These are phyloP conservation scores for Nakaseomyces uthaithaninus DNA, from an alignment of 1,139 yeast genomes.

Conservation along the genomic window DNA sequence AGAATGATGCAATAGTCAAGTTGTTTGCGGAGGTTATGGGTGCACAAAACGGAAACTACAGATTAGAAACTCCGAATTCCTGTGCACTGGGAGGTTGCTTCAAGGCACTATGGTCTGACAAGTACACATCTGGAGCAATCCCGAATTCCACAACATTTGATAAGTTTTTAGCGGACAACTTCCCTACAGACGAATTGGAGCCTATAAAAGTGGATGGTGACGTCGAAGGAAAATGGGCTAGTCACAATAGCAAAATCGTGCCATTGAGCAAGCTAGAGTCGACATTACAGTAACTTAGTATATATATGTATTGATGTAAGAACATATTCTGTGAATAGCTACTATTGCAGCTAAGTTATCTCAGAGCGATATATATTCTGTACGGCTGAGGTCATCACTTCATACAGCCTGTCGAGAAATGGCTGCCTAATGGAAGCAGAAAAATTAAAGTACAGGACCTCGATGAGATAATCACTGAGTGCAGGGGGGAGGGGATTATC, in stretches of 20 bases:
- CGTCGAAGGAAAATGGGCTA: conserved; percentile 29
- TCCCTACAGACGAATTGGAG: conserved; percentile 43
- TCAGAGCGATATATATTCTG: too few species aligned
- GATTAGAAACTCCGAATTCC: conserved; percentile 76
- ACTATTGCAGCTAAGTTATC: too few species aligned
- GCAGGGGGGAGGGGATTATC: too few species aligned
- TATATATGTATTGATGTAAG: too few species aligned
- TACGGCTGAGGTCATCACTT: too few species aligned
- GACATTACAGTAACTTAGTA: conserved; percentile 9
- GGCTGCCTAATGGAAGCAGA: too few species aligned
- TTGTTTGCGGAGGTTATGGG: conserved; percentile 69
- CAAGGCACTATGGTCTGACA: conserved; percentile 67
- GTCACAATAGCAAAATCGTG: conserved; percentile 29
- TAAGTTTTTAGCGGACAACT: conserved; percentile 38
- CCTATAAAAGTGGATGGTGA: conserved; percentile 29
- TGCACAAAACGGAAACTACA: conserved; percentile 51
- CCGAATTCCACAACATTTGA: conserved; percentile 25
- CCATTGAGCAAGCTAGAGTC: conserved; percentile 32
- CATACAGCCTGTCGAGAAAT: too few species aligned
- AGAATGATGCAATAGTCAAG: conserved; percentile 55
- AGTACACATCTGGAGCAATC: conserved; percentile 13
- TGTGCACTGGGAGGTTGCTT: conserved; percentile 95
- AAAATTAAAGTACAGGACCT: too few species aligned
- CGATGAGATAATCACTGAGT: too few species aligned
- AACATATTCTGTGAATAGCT: too few species aligned